Percentiles rank a stretch among this genome's conserved stretches.
Evolutionary conservation across 805 yeast genomes (phyloP).

Genomic region (Komagataella phaffii): DNA sequence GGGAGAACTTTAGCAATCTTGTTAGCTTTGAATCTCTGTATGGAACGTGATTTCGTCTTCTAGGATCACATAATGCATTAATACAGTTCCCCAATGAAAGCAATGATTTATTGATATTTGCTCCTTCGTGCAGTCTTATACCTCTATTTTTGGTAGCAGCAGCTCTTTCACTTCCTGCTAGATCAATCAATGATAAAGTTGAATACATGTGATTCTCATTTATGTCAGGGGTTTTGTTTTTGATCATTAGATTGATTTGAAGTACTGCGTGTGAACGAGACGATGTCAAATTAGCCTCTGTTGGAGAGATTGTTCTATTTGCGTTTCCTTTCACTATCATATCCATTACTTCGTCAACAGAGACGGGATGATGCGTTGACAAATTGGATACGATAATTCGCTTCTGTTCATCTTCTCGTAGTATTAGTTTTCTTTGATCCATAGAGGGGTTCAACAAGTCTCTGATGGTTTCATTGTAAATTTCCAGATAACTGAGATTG

Average conservation of each 20-base stretch:
- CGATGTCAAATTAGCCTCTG: constrained; percentile 83
- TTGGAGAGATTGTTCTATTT: constrained; percentile 73
- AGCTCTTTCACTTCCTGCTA: constrained; percentile 95
- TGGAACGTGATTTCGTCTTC: constrained; percentile 64
- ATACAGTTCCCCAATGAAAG: constrained; percentile 90
- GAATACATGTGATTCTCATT: constrained; percentile 62
- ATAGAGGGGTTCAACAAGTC: constrained; percentile 56
- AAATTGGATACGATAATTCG: constrained; percentile 63
- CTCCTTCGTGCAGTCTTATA: constrained; percentile 74
- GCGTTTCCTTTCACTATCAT: constrained; percentile 57
- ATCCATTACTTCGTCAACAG: constrained; percentile 68
- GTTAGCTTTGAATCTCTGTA: constrained; percentile 87
- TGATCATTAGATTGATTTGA: constrained; percentile 59
- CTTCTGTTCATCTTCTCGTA: constrained; percentile 60
- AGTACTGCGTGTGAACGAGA: constrained; percentile 91
- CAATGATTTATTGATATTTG: constrained; percentile 80
- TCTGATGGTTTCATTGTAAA: constrained; percentile 80
- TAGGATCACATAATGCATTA: constrained; percentile 73
- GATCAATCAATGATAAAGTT: constrained; percentile 74
- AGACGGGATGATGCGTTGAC: constrained; percentile 43
- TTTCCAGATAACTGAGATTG: constrained; percentile 66
- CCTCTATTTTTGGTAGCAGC: constrained; percentile 82
- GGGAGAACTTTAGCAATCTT: constrained; percentile 70
- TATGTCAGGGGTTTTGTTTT: constrained; percentile 44
- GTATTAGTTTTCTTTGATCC: constrained; percentile 29